Base-by-base conservation (phyloP, 2,329 filamentous ascomycete species). In the Raffaelea ambrosiae region DNA sequence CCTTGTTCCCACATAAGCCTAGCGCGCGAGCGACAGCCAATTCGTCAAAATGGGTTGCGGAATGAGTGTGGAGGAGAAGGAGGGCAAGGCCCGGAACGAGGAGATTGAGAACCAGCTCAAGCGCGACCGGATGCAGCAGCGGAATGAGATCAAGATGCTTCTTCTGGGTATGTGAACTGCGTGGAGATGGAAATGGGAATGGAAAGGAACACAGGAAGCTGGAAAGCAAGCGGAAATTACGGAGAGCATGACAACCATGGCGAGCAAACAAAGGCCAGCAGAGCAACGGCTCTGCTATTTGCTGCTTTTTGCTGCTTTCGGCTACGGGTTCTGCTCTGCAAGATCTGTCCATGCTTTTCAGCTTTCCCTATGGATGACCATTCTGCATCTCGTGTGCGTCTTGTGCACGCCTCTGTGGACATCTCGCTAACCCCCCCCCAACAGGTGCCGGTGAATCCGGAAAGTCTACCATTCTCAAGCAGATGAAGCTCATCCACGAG, bases 81-180 rank as follows among this genome's bases (percentile, higher is more conserved):
- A 97, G 89, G 91, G 93, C 74, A 97, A 96, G 87, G 88, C 89
- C 77, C 85, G 93, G 61, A 97, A 98, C 68, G 93, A 98, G 79
- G 91, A 97, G 82, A 98, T 98, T 65, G 93, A 98, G 74, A 97
- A 96, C 69, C 91, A 97, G 77, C 77, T 97, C 66, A 97, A 96
- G 81, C 81, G 88, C 68, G 93, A 98, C 66, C 94, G 95, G 73
- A 87, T 97, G 87, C 86, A 95, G 77, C 90, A 96, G 75, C 85
- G 91, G 62, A 98, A 98, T 61, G 93, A 98, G 73, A 98, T 98
- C 76, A 98, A 98, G 81, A 97, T 98, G 93, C 77, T 98, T 61
- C 80, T 98, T 62, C 84, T 98, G 62, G 93, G 93, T 96, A 80
- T 65, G 83, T 76, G 13, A 10, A 3, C 8, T 13, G 40, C 36